These are phyloP conservation scores for Malania oleifera DNA, from an alignment of 164 flowering plant species.

Conservation along the genomic window DNA sequence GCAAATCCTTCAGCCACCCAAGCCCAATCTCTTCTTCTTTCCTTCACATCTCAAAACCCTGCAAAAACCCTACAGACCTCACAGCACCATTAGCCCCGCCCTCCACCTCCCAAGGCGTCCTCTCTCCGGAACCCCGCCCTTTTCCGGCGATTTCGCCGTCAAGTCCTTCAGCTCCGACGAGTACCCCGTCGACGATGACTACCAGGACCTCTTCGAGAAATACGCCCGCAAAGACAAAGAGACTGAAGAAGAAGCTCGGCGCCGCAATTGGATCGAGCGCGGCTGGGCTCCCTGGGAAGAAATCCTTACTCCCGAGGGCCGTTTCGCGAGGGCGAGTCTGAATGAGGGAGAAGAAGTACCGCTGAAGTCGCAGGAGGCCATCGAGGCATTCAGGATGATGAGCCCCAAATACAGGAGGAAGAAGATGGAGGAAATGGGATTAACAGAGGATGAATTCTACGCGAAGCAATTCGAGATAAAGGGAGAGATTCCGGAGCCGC, in stretches of 20 bases:
- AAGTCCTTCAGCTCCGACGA: constrained; percentile 61
- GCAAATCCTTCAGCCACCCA: neutral
- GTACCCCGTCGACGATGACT: constrained; percentile 59
- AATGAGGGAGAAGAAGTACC: constrained; percentile 93
- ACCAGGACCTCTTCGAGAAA: constrained; percentile 43
- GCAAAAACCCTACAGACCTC: constrained; percentile 20
- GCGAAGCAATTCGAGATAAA: constrained; percentile 71
- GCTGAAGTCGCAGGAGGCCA: constrained; percentile 65
- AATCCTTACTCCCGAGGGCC: constrained; percentile 75
- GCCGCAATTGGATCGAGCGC: constrained; percentile 74
- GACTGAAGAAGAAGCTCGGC: constrained; percentile 78
- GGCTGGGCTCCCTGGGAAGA: constrained; percentile 99
- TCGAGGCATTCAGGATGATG: constrained; percentile 86
- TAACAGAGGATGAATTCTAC: constrained; percentile 74
- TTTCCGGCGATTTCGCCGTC: constrained; percentile 12
- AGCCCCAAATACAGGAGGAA: constrained; percentile 57
- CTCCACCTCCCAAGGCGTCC: constrained; percentile 12
- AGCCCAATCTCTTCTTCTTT: constrained; percentile 23
- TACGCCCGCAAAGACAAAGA: constrained; percentile 55
- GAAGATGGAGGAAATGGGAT: constrained; percentile 76
- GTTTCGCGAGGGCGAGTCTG: constrained; percentile 72
- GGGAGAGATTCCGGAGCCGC: constrained; percentile 68
- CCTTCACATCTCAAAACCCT: constrained; percentile 21
- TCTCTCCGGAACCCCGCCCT: constrained; percentile 8
- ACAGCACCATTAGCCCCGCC: too few species aligned